A percentile compares a stretch with the other conserved stretches of the same genome.
Evolutionary conservation across 805 yeast species (phyloP).

Genomic region (Candida adriatica): DNA sequence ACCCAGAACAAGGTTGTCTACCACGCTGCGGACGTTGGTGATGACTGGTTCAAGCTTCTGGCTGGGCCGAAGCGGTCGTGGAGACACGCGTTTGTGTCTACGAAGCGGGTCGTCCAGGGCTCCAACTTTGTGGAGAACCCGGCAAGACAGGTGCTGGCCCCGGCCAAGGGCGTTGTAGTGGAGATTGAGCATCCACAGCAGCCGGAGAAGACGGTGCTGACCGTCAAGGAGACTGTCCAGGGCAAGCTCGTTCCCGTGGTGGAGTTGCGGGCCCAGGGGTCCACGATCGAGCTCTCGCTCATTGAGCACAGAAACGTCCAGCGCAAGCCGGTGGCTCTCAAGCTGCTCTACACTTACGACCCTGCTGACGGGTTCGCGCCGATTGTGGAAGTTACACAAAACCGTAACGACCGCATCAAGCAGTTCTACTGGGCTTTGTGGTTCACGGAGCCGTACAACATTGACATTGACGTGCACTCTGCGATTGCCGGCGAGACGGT

Average conservation of each 20-base stretch:
- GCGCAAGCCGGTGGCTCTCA: slow-evolving; percentile 63
- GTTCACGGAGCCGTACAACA: slow-evolving; percentile 65
- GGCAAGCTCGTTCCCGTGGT: slow-evolving; percentile 66
- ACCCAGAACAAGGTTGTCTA: slow-evolving; percentile 30
- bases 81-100: slow-evolving; percentile 85
- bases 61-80: slow-evolving; percentile 78
- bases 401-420: slow-evolving; percentile 89
- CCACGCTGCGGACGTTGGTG: slow-evolving; percentile 31
- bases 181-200: slow-evolving; percentile 50
- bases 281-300: slow-evolving; percentile 60
- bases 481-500: slow-evolving; percentile 64
- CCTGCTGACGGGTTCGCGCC: slow-evolving; percentile 95
- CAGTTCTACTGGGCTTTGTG: slow-evolving; percentile 96
- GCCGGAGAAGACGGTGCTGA: slow-evolving; percentile 49
- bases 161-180: slow-evolving; percentile 55
- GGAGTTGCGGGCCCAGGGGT: slow-evolving; percentile 45
- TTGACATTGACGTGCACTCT: slow-evolving; percentile 62
- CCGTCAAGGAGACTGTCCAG: slow-evolving; percentile 63
- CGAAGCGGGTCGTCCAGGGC: slow-evolving; percentile 81
- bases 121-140: slow-evolving; percentile 75
- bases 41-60: slow-evolving; percentile 66
- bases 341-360: slow-evolving; percentile 70
- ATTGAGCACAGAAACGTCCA: slow-evolving; percentile 88
- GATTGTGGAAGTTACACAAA: slow-evolving; percentile 81
- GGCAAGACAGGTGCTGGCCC: slow-evolving; percentile 71